Conservation (phyloP, 1,284 basidiomycete species). For the Heliocybe sulcata region DNA sequence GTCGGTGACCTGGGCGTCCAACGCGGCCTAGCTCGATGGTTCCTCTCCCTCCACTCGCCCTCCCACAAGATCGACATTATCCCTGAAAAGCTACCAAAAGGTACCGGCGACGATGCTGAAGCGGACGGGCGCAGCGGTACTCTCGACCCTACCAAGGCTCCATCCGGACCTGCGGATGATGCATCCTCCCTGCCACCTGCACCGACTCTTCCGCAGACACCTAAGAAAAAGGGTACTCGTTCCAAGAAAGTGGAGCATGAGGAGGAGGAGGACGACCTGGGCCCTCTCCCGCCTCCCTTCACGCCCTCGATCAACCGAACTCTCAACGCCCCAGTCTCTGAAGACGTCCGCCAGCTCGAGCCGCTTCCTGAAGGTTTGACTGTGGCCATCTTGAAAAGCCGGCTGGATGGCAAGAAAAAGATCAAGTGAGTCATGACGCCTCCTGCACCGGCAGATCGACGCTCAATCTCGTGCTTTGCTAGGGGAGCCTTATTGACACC, state of each 20-base stretch:
- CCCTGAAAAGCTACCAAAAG: conserved; percentile 43
- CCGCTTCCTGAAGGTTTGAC: conserved; percentile 60
- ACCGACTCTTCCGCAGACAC: conserved; percentile 10
- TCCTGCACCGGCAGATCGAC: too few relatives aligned
- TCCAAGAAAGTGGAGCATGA: conserved; percentile 3
- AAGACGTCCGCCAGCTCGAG: conserved; percentile 9
- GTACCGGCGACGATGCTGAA: conserved; percentile 20
- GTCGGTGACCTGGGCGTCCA: conserved; percentile 80
- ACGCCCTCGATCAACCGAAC: conserved; percentile 61
- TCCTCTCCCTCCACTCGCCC: conserved; percentile 57
- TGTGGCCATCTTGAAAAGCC: conserved; percentile 50
- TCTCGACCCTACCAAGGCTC: not conserved
- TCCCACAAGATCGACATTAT: conserved; percentile 41
- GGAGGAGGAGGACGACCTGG: conserved; percentile 13
- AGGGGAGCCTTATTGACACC: conserved; percentile 78
- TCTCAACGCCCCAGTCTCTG: conserved; percentile 23
- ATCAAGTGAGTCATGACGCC: conserved; percentile 60
- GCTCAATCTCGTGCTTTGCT: conserved; percentile 3
- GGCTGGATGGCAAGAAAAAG: conserved; percentile 77
- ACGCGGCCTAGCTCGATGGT: conserved; percentile 72
- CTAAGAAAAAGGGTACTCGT: conserved; percentile 7
- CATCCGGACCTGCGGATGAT: conserved; percentile 9
- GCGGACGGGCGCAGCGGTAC: conserved; percentile 12
- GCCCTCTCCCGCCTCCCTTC: conserved; percentile 44
- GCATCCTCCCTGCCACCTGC: conserved; percentile 17